These are phyloP conservation scores for Balamuthia mandrillaris DNA, from an alignment of 208 protist genomes.

Conservation along the genomic window DNA sequence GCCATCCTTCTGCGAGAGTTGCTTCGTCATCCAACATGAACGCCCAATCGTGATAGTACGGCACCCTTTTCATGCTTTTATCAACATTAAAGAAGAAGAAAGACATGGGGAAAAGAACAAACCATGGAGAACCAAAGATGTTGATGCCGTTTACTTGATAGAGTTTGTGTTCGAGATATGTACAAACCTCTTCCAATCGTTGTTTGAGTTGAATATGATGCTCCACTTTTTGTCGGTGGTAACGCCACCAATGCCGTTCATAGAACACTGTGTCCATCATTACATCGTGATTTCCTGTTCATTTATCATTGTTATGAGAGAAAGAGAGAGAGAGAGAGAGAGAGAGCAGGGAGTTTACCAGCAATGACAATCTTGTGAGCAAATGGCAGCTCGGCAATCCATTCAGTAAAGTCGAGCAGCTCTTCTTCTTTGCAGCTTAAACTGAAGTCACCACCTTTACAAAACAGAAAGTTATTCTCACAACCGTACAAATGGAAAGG, in stretches of 20 bases:
- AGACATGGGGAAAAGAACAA: neutral
- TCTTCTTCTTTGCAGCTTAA: constrained; percentile 26
- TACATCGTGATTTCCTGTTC: constrained; percentile 32
- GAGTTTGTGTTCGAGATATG: neutral
- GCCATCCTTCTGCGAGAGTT: neutral
- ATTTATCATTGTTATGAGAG: neutral
- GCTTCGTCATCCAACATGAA: constrained; percentile 19
- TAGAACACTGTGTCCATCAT: constrained; percentile 27
- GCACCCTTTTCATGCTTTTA: neutral
- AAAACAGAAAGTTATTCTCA: neutral
- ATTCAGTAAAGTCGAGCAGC: constrained; percentile 15
- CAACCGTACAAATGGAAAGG: neutral
- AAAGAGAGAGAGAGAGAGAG: neutral
- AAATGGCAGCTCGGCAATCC: neutral
- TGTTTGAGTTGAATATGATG: neutral
- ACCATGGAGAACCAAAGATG: constrained; percentile 8
- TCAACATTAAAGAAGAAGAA: neutral
- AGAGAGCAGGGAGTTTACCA: neutral
- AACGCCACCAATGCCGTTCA: constrained; percentile 24
- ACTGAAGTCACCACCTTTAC: constrained; percentile 26
- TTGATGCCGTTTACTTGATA: neutral
- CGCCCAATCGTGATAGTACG: constrained; percentile 37
- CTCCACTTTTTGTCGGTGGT: neutral
- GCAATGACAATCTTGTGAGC: constrained; percentile 4
- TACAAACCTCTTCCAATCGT: neutral